Conservation (phyloP, 2,329 filamentous ascomycete species). For the Xylariaceae sp. region DNA sequence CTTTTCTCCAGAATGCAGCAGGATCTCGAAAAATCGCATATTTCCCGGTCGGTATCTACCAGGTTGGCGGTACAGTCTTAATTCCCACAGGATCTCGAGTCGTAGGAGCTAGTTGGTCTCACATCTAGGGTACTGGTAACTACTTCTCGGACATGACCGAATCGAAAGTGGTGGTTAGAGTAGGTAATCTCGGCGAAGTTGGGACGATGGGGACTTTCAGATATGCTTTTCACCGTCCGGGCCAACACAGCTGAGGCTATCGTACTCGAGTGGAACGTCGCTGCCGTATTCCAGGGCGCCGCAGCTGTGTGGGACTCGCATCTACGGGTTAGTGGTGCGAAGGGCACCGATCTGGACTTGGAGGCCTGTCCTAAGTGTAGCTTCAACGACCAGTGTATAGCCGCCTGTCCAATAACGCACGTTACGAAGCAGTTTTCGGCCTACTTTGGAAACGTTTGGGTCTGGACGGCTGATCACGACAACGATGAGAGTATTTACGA, state of each 20-base stretch:
- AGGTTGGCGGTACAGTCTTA: slow-evolving; percentile 42
- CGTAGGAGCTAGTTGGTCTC: slow-evolving; percentile 72
- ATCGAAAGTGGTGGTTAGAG: slow-evolving; percentile 69
- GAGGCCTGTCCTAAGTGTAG: too few species aligned
- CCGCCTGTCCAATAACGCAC: too few species aligned
- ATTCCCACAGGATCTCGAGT: slow-evolving; percentile 69
- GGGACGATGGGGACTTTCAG: slow-evolving; percentile 73
- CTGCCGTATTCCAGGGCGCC: neutral
- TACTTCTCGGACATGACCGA: slow-evolving; percentile 66
- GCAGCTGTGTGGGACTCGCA: too few species aligned
- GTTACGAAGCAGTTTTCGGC: too few species aligned
- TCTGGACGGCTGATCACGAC: too few species aligned
- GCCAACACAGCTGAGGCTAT: slow-evolving; percentile 72
- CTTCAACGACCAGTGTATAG: too few species aligned
- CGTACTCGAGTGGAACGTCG: slow-evolving; percentile 72
- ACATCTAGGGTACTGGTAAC: slow-evolving; percentile 66
- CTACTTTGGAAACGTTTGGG: too few species aligned
- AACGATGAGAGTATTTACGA: too few species aligned
- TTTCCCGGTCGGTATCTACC: slow-evolving; percentile 41
- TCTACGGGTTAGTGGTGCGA: too few species aligned
- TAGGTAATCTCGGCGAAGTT: slow-evolving; percentile 66
- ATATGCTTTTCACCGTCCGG: slow-evolving; percentile 71
- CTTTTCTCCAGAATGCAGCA: slow-evolving; percentile 21
- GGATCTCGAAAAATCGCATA: slow-evolving; percentile 17
- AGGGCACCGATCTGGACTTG: too few species aligned